Evolutionary conservation across 495 filamentous ascomycete genomes (phyloP).

Genomic region (Rhypophila decipiens): DNA sequence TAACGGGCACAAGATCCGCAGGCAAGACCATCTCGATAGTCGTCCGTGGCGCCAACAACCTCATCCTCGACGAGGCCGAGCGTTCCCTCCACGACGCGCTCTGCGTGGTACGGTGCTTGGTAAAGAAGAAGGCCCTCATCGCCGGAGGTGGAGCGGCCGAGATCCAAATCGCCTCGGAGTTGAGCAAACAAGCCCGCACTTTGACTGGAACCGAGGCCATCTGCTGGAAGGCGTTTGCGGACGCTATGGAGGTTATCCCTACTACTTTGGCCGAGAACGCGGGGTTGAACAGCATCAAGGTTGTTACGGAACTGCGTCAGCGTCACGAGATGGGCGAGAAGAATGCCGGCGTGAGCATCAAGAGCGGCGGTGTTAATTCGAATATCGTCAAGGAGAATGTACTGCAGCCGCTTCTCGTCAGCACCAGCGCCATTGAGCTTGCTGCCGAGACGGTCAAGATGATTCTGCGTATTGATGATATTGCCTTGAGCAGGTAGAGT

Average conservation of each 20-base stretch:
- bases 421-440: conserved; percentile 93
- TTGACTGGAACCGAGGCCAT: conserved; percentile 89
- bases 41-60: conserved; percentile 83
- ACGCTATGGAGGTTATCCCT: conserved; percentile 95
- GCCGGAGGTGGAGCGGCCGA: conserved; percentile 95
- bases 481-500: conserved; percentile 50
- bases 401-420: conserved; percentile 89
- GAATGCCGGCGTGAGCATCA: conserved; percentile 95
- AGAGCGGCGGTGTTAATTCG: conserved; percentile 89
- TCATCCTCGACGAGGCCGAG: conserved; percentile 96
- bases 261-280: conserved; percentile 97
- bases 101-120: conserved; percentile 93
- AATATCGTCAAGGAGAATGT: conserved; percentile 97
- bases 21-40: conserved; percentile 91
- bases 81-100: conserved; percentile 93
- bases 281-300: conserved; percentile 93
- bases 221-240: conserved; percentile 97
- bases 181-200: conserved; percentile 72
- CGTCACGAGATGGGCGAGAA: conserved; percentile 89
- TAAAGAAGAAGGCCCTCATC: conserved; percentile 97
- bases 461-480: conserved; percentile 95
- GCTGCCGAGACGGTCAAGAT: conserved; percentile 98
- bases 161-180: conserved; percentile 81
- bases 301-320: conserved; percentile 94
- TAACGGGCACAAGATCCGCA: conserved; percentile 77